Percentiles rank a stretch among this genome's conserved stretches.
These are phyloP conservation scores for Pseudofabraea citricarpa DNA, from an alignment of 2,329 filamentous ascomycete species.

Conservation along the genomic window DNA sequence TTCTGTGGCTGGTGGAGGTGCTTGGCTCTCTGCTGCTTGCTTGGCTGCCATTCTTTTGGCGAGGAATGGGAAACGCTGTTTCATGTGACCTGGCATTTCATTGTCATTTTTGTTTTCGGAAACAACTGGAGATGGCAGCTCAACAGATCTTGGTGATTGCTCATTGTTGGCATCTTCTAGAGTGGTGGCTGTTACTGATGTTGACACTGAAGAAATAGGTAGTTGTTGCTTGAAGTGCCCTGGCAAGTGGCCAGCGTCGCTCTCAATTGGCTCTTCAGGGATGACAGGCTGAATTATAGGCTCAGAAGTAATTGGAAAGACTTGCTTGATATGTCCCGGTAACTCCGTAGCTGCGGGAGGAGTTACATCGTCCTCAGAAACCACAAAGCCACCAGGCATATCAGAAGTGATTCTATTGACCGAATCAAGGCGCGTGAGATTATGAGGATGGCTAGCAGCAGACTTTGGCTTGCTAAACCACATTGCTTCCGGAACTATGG, in stretches of 20 bases:
- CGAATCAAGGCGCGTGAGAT: background rate
- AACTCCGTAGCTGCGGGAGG: background rate
- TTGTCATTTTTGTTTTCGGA: background rate
- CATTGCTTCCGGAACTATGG: background rate
- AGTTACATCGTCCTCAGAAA: background rate
- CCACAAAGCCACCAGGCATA: background rate
- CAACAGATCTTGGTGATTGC: background rate
- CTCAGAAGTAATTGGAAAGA: background rate
- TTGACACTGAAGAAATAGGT: background rate
- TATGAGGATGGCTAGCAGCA: background rate
- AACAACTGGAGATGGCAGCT: background rate
- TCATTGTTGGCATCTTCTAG: background rate
- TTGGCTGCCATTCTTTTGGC: background rate
- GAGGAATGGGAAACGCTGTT: background rate
- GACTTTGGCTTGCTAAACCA: slow-evolving; percentile 1
- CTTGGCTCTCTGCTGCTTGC: background rate
- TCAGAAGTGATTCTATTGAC: background rate
- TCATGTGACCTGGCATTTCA: background rate
- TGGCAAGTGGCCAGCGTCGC: background rate
- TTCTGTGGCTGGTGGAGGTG: background rate
- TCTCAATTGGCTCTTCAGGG: background rate
- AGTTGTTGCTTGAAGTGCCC: background rate
- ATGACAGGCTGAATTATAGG: background rate
- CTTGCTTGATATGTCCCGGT: no score
- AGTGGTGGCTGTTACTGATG: background rate